A percentile compares a stretch with the other conserved stretches of the same genome.
These are phyloP conservation scores for Gorgonomyces haynaldii DNA, from an alignment of 192 early-diverging fungal genomes.

Conservation along the genomic window DNA sequence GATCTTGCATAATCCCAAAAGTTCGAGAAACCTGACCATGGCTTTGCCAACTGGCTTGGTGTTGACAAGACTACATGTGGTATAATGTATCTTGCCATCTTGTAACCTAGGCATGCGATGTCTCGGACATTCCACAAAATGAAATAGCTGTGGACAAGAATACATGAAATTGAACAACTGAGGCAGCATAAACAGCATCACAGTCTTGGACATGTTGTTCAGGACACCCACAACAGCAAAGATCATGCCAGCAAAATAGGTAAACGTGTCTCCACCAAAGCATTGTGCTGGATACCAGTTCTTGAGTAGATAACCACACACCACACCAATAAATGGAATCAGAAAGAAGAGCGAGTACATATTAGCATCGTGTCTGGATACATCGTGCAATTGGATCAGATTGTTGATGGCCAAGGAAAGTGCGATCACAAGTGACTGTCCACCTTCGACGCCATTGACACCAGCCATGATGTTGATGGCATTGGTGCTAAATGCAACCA, in stretches of 20 bases:
- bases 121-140: constrained; percentile 86
- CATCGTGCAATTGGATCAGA: background rate
- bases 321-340: constrained; percentile 84
- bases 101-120: constrained; percentile 80
- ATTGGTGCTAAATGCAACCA: constrained; percentile 92
- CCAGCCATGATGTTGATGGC: constrained; percentile 98
- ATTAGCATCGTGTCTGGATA: background rate
- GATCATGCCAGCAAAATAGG: constrained; percentile 98
- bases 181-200: constrained; percentile 87
- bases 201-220: constrained; percentile 85
- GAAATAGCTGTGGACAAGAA: constrained; percentile 88
- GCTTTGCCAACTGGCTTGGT: constrained; percentile 32
- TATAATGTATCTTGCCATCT: constrained; percentile 10
- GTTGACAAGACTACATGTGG: constrained; percentile 9
- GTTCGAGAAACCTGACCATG: constrained; percentile 41
- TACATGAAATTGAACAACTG: constrained; percentile 97
- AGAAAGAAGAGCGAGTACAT: constrained; percentile 82
- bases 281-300: constrained; percentile 86
- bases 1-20: constrained; percentile 40
- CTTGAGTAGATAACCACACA: constrained; percentile 63
- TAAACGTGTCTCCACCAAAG: constrained; percentile 94
- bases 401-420: constrained; percentile 51
- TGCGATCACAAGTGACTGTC: constrained; percentile 85
- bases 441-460: constrained; percentile 94
- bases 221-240: constrained; percentile 95